These are phyloP conservation scores for Bryoglossum gracile DNA, from an alignment of 495 filamentous ascomycete species.

Conservation along the genomic window DNA sequence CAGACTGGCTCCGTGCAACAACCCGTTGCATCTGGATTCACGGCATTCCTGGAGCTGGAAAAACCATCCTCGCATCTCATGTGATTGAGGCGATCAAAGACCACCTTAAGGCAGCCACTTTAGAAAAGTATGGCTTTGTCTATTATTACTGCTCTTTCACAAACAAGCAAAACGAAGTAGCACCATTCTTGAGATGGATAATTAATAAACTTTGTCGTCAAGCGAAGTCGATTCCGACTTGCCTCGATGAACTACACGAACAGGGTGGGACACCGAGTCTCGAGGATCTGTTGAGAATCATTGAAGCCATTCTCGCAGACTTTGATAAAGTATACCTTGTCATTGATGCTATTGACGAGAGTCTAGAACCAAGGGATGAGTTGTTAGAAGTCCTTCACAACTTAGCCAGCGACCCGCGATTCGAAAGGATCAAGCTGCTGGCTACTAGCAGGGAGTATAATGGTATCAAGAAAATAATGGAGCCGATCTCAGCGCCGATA, in stretches of 20 bases:
- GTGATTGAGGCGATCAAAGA: conserved; percentile 8
- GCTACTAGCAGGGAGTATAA: conserved; percentile 35
- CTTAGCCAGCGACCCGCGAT: conserved; percentile 23
- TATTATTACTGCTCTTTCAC: conserved; percentile 28
- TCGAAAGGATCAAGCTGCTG: conserved; percentile 32
- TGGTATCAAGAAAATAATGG: conserved; percentile 30
- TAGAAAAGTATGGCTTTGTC: background rate
- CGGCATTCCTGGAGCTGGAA: conserved; percentile 27
- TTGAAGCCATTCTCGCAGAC: conserved; percentile 12
- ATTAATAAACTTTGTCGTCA: conserved; percentile 21
- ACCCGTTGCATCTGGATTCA: conserved; percentile 23
- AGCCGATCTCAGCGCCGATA: conserved; percentile 5
- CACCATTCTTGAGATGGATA: conserved; percentile 21
- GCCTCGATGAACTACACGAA: background rate
- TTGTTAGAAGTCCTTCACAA: conserved; percentile 3
- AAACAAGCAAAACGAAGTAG: conserved; percentile 23
- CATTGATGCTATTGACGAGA: conserved; percentile 31
- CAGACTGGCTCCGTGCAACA: conserved; percentile 12
- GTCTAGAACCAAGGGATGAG: conserved; percentile 15
- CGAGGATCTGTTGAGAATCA: background rate
- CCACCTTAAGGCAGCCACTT: background rate
- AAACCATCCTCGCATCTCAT: conserved; percentile 24
- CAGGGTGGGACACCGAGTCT: background rate
- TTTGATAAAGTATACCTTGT: conserved; percentile 27
- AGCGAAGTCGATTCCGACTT: conserved; percentile 5